A percentile compares a stretch with the other conserved stretches of the same genome.
Conservation (phyloP, 768 basidiomycete genomes). For the Pleurotus salmoneostramineus region DNA sequence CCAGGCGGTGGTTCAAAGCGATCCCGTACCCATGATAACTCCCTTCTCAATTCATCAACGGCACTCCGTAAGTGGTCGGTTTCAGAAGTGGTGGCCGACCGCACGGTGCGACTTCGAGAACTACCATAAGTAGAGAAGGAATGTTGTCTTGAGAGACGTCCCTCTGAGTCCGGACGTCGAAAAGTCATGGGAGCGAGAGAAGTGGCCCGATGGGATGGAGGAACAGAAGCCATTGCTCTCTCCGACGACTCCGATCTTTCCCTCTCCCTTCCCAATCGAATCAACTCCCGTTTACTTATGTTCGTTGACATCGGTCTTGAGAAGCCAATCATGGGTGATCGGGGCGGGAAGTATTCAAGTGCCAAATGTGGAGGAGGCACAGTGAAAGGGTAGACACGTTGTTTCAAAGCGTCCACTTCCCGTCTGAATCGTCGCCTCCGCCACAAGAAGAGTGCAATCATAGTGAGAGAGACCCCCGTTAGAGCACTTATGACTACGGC, state of each 20-base stretch:
- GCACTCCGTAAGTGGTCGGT: neutral
- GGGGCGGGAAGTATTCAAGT: too few relatives aligned
- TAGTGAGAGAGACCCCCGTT: neutral
- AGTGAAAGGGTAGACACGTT: neutral
- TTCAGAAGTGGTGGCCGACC: neutral
- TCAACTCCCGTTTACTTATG: too few relatives aligned
- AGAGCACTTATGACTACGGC: neutral
- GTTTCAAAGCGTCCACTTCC: neutral
- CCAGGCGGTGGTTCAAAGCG: neutral
- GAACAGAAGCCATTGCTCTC: too few relatives aligned
- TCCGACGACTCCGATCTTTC: too few relatives aligned
- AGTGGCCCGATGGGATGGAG: neutral
- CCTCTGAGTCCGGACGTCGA: too few relatives aligned
- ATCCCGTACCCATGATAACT: neutral
- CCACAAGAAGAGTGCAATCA: constrained; percentile 1
- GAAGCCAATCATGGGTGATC: too few relatives aligned
- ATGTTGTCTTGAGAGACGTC: neutral
- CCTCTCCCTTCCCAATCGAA: too few relatives aligned
- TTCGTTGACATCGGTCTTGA: too few relatives aligned
- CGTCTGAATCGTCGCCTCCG: neutral
- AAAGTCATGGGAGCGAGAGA: neutral
- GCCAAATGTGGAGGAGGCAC: too few relatives aligned
- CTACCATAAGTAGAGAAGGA: neutral
- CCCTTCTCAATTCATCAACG: constrained; percentile 2
- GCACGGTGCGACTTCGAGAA: neutral